Base-by-base conservation (phyloP, 805 yeast species). In the Saturnispora saitoi region DNA sequence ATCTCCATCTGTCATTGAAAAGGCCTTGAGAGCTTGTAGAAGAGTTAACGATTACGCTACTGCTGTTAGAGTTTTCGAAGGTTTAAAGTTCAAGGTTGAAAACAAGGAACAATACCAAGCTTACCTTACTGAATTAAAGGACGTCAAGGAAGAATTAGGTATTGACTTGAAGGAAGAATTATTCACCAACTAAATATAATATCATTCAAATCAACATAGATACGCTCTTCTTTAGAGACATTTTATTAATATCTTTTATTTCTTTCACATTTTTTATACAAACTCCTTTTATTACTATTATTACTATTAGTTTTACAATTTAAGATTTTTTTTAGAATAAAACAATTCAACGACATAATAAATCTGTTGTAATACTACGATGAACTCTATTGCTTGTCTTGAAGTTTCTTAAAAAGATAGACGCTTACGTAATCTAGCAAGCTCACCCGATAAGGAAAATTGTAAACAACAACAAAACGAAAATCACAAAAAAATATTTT, bases 31-130 rank as follows among this genome's bases (percentile, higher is more conserved):
- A 73, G 99, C 99, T 43, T 90, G 97, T 61, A 90, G 99, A 82
- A 87, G 98, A 74, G 98, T 93, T 58, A 88, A 93, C 72, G 99
- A 93, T 75, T 87, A 87, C 73, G 96, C 99, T 53, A 90, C 98
- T 52, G 99, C 99, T 49, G 93, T 89, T 59, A 86, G 99, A 75
- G 96, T 95, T 49, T 93, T 93, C 63, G 99, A 91, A 77, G 98
- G 95, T 58, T 80, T 93, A 68, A 87, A 86, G 70, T 87, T 81
- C 81, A 93, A 93, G 77, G 98, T 93, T 56, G 97, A 91, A 71
- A 87, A 83, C 74, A 81, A 79, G 67, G 84, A 83, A 59, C 98
- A 93, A 75, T 93, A 93, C 77, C 78, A 84, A 62, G 97, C 96
- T 56, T 93, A 93, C 77, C 81, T 93, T 60, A 95, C 86, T 53